phyloP scores from a whole-genome alignment of 2,329 filamentous ascomycete genomes.

The Xylaria sp. region DNA sequence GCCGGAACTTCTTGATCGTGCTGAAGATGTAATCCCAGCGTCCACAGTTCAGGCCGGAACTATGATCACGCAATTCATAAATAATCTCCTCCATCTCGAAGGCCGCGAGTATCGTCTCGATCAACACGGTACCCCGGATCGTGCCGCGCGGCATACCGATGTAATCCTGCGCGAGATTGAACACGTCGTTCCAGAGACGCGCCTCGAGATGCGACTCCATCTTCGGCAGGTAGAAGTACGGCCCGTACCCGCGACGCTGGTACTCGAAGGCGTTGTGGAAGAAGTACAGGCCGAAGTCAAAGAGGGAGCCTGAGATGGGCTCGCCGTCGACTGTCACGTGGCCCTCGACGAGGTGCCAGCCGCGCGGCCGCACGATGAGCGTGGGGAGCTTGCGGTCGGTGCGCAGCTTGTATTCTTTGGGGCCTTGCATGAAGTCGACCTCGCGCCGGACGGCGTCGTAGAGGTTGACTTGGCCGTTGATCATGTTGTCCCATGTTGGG shows the following conservation, averaged over 20 bases:
- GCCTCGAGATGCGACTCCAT: conserved; percentile 98
- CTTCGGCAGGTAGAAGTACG: conserved; percentile 98
- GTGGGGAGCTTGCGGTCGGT: conserved; percentile 82
- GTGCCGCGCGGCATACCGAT: conserved; percentile 85
- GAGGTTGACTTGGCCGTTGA: conserved; percentile 95
- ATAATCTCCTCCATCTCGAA: conserved; percentile 99
- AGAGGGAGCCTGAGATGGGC: conserved; percentile 85
- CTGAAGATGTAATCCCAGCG: conserved; percentile 99
- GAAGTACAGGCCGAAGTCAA: conserved; percentile 98
- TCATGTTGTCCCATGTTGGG: conserved; percentile 99
- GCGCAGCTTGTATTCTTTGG: conserved; percentile 95
- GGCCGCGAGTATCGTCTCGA: conserved; percentile 94
- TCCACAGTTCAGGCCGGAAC: conserved; percentile 92
- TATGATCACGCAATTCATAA: conserved; percentile 96
- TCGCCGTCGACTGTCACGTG: conserved; percentile 94
- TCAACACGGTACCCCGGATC: conserved; percentile 89
- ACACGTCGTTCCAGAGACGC: conserved; percentile 94
- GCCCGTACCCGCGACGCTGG: conserved; percentile 75
- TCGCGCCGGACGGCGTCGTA: conserved; percentile 92
- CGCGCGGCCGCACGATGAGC: conserved; percentile 87
- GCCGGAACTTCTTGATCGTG: conserved; percentile 98
- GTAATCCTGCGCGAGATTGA: conserved; percentile 93
- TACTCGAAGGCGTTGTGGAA: conserved; percentile 95
- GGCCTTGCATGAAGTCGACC: conserved; percentile 91
- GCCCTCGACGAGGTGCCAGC: conserved; percentile 98